A percentile compares a stretch with the other conserved stretches of the same genome.
phyloP scores from a whole-genome alignment of 148 eudicot genomes.

The Dianthus caryophyllus region DNA sequence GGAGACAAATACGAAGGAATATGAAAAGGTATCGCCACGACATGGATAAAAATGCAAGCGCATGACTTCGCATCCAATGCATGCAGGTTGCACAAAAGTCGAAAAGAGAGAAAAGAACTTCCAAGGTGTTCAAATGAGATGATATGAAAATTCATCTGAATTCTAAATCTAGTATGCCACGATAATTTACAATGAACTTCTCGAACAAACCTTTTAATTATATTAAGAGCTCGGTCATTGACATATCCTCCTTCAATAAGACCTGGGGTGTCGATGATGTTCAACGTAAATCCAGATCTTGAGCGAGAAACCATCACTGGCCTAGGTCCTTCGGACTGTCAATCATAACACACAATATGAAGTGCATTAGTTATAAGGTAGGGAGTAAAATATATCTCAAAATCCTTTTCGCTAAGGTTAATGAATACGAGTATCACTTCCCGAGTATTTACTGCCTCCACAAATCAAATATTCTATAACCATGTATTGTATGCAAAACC shows the following conservation, averaged over 20 bases:
- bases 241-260: constrained; percentile 96
- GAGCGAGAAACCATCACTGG: constrained; percentile 94
- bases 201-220: constrained; percentile 63
- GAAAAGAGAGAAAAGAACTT: too few relatives aligned
- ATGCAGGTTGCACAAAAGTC: too few relatives aligned
- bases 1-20: neutral
- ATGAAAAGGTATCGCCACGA: neutral
- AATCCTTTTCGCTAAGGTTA: too few relatives aligned
- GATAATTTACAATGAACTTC: neutral
- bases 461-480: neutral
- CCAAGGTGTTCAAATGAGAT: too few relatives aligned
- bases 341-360: constrained; percentile 11
- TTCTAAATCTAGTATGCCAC: too few relatives aligned
- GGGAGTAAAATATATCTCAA: neutral
- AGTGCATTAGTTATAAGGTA: neutral
- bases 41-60: neutral
- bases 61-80: too few relatives aligned
- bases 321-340: constrained; percentile 76
- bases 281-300: constrained; percentile 78
- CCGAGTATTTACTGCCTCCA: neutral
- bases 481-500: neutral
- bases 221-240: constrained; percentile 64
- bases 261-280: constrained; percentile 90
- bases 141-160: too few relatives aligned
- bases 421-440: too few relatives aligned